Conservation (phyloP, 768 basidiomycete genomes). For the Auriscalpium orientale region DNA sequence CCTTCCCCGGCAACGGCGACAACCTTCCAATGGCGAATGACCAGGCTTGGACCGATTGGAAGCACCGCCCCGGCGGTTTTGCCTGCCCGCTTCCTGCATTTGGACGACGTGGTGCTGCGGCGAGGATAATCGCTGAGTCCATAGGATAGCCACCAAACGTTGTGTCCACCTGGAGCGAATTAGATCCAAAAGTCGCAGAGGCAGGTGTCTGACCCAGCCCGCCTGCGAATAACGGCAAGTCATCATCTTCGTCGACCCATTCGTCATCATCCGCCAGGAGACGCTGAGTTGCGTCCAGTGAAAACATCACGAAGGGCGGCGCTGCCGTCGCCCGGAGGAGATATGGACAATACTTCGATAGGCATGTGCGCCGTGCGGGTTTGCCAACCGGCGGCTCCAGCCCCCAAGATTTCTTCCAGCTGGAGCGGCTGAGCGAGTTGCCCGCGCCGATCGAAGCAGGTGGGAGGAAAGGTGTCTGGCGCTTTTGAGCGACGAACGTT, state of each 20-base stretch:
- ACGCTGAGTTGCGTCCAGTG: slow-evolving; percentile 54
- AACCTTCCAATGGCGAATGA: slow-evolving; percentile 51
- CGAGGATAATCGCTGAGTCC: slow-evolving; percentile 1
- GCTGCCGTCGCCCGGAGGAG: slow-evolving; percentile 30
- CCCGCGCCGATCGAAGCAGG: slow-evolving; percentile 36
- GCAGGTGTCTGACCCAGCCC: slow-evolving; percentile 56
- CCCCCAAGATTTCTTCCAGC: slow-evolving; percentile 90
- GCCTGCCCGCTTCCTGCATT: slow-evolving; percentile 3
- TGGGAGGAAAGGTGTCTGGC: slow-evolving; percentile 56
- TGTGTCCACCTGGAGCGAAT: background rate
- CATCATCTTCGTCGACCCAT: slow-evolving; percentile 87
- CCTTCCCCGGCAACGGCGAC: slow-evolving; percentile 51
- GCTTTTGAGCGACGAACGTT: slow-evolving; percentile 79
- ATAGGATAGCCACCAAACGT: slow-evolving; percentile 8
- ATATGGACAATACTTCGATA: slow-evolving; percentile 71
- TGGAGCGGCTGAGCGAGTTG: slow-evolving; percentile 50
- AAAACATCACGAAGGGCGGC: slow-evolving; percentile 69
- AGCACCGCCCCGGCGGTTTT: slow-evolving; percentile 8
- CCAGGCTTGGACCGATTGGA: slow-evolving; percentile 38
- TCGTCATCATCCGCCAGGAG: slow-evolving; percentile 72
- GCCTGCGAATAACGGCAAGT: slow-evolving; percentile 61
- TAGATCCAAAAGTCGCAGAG: slow-evolving; percentile 6
- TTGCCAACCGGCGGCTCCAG: slow-evolving; percentile 84
- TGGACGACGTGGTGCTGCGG: slow-evolving; percentile 26
- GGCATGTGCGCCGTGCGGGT: slow-evolving; percentile 55